These are phyloP conservation scores for Microcos paniculata DNA, from an alignment of 345 rosid genomes.

Conservation along the genomic window DNA sequence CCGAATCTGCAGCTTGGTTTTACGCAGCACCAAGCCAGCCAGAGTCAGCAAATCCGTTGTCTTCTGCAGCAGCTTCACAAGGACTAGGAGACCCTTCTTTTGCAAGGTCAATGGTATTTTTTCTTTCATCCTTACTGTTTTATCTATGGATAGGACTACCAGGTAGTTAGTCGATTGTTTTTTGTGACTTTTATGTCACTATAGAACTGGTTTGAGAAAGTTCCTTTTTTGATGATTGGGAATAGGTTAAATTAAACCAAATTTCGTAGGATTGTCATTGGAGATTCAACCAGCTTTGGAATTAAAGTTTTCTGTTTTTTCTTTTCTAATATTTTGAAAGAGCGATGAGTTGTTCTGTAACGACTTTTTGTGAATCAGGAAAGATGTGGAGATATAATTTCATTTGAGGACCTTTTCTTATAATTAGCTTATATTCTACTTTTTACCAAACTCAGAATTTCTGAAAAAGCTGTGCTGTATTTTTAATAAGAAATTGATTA, in stretches of 20 bases:
- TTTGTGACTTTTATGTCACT: neutral
- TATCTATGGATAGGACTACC: neutral
- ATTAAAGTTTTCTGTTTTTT: neutral
- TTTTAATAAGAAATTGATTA: neutral
- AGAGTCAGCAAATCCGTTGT: neutral
- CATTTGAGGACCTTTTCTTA: neutral
- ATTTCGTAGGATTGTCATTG: neutral
- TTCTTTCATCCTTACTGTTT: neutral
- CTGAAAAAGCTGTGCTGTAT: neutral
- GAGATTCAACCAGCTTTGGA: neutral
- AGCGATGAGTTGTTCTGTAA: neutral
- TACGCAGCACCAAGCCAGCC: slow-evolving; percentile 4
- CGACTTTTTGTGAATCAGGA: neutral
- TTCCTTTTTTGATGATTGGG: neutral
- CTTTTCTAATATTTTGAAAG: neutral
- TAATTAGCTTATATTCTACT: neutral
- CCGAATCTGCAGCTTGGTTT: neutral
- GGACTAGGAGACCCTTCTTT: slow-evolving; percentile 9
- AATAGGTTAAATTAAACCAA: neutral
- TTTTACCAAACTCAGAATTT: neutral
- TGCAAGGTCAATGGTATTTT: slow-evolving; percentile 7
- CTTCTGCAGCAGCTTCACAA: neutral
- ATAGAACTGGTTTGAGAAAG: neutral
- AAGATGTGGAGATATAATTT: neutral
- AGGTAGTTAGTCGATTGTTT: neutral